These are phyloP conservation scores for Tolypocladium guangdongense DNA, from an alignment of 2,329 filamentous ascomycete genomes.

Conservation along the genomic window DNA sequence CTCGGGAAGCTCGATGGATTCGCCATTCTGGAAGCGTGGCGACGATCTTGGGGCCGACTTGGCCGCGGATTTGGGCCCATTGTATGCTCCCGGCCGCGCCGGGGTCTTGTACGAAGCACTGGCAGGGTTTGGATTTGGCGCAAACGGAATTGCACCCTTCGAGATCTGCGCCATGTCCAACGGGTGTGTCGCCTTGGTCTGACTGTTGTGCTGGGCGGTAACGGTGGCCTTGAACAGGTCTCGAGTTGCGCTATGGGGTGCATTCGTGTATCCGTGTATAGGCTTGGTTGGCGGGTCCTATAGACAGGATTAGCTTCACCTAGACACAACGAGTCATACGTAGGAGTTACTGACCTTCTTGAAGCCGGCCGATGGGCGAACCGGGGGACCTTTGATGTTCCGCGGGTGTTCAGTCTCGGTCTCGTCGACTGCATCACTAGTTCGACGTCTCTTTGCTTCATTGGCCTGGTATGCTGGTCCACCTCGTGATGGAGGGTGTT, in stretches of 20 bases:
- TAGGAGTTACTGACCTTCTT: constrained; percentile 48
- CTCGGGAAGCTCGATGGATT: constrained; percentile 84
- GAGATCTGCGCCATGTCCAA: constrained; percentile 81
- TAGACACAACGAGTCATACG: neutral
- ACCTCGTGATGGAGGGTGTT: constrained; percentile 32
- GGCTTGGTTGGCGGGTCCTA: constrained; percentile 53
- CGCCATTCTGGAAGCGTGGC: constrained; percentile 78
- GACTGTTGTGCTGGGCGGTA: constrained; percentile 54
- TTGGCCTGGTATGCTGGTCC: constrained; percentile 54
- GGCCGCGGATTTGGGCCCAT: constrained; percentile 40
- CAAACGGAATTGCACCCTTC: constrained; percentile 83
- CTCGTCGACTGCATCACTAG: constrained; percentile 59
- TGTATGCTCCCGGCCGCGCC: constrained; percentile 37
- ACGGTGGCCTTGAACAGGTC: constrained; percentile 57
- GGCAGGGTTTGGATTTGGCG: constrained; percentile 51
- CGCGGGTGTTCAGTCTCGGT: constrained; percentile 45
- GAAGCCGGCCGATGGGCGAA: constrained; percentile 62
- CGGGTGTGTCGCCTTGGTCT: constrained; percentile 54
- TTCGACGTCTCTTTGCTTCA: constrained; percentile 72
- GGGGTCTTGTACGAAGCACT: constrained; percentile 58
- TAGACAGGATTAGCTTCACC: constrained; percentile 20
- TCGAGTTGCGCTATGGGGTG: constrained; percentile 40
- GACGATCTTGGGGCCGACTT: constrained; percentile 59
- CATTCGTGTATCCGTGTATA: constrained; percentile 51
- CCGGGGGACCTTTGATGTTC: constrained; percentile 68